Conservation (phyloP, 1,284 basidiomycete species). For the Bjerkandera adusta region DNA sequence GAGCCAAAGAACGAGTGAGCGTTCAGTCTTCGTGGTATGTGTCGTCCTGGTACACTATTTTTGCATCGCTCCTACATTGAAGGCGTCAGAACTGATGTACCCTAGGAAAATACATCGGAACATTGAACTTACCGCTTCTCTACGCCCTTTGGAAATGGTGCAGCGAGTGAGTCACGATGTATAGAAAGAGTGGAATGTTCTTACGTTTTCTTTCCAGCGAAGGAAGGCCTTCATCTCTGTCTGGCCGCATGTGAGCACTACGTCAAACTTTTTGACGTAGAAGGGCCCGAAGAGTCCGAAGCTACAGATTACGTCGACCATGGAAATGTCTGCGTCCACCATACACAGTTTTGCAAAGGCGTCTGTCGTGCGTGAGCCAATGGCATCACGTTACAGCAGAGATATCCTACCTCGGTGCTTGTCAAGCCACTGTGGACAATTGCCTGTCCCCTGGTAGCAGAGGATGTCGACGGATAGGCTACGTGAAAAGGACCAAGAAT, state of each 20-base stretch:
- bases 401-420: slow-evolving; percentile 39
- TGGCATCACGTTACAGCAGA: background rate
- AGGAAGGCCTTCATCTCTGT: slow-evolving; percentile 44
- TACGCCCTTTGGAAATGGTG: slow-evolving; percentile 17
- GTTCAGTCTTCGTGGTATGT: too few species aligned
- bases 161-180: too few species aligned
- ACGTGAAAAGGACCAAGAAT: too few species aligned
- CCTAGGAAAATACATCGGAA: too few species aligned
- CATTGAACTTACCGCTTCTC: slow-evolving; percentile 20
- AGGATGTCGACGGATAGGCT: slow-evolving; percentile 34
- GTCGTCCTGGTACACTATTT: slow-evolving; percentile 16
- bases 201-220: slow-evolving; percentile 41
- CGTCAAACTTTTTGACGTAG: slow-evolving; percentile 41
- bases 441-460: slow-evolving; percentile 39
- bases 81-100: too few species aligned
- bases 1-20: too few species aligned
- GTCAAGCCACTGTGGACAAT: slow-evolving; percentile 44
- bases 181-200: slow-evolving; percentile 10
- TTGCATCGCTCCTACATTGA: slow-evolving; percentile 16
- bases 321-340: slow-evolving; percentile 38
- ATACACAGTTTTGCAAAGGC: slow-evolving; percentile 44
- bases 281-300: slow-evolving; percentile 25
- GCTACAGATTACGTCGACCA: slow-evolving; percentile 24
- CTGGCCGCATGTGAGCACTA: slow-evolving; percentile 49
- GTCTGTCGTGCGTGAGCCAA: too few species aligned